Conservation (phyloP, 2,329 filamentous ascomycete species). For the Ascomycota sp. region DNA sequence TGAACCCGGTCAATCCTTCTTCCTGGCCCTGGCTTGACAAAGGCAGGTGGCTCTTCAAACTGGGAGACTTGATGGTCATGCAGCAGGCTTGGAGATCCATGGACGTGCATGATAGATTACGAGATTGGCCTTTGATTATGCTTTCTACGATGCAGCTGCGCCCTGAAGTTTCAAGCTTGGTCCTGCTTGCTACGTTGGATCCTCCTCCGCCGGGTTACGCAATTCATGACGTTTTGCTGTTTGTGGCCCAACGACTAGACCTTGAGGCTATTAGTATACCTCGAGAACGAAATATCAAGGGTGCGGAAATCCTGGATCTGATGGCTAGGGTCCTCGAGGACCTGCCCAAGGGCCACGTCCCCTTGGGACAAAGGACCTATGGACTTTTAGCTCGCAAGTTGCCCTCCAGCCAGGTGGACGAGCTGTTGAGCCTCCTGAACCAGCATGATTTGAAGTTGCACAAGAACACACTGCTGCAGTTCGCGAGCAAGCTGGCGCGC, state of each 20-base stretch:
- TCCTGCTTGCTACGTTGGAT: constrained; percentile 18
- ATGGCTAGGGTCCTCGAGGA: constrained; percentile 11
- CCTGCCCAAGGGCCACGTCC: constrained; percentile 10
- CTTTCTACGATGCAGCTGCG: constrained; percentile 13
- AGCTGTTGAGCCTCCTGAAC: constrained; percentile 16
- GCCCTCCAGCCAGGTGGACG: constrained; percentile 10
- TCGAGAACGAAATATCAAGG: constrained; percentile 7
- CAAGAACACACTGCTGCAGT: constrained; percentile 23
- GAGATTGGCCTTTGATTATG: constrained; percentile 11
- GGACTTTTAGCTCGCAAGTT: constrained; percentile 12
- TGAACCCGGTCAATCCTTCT: constrained; percentile 3
- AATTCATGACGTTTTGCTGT: constrained; percentile 15
- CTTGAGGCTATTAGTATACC: constrained; percentile 4
- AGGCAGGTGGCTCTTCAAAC: constrained; percentile 11
- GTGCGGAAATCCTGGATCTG: constrained; percentile 11
- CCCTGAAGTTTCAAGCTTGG: constrained; percentile 11
- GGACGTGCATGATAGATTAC: constrained; percentile 2
- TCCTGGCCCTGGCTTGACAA: constrained; percentile 9
- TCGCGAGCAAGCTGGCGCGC: constrained; percentile 24
- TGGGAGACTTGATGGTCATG: constrained; percentile 10
- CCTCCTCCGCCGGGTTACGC: constrained; percentile 16
- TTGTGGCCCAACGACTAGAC: constrained; percentile 8
- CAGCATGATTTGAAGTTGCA: constrained; percentile 13
- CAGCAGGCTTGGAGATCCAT: constrained; percentile 12
- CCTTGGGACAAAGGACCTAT: constrained; percentile 18